These are phyloP conservation scores for Plasmodiophora brassicae DNA, from an alignment of 208 protist species.

Conservation along the genomic window DNA sequence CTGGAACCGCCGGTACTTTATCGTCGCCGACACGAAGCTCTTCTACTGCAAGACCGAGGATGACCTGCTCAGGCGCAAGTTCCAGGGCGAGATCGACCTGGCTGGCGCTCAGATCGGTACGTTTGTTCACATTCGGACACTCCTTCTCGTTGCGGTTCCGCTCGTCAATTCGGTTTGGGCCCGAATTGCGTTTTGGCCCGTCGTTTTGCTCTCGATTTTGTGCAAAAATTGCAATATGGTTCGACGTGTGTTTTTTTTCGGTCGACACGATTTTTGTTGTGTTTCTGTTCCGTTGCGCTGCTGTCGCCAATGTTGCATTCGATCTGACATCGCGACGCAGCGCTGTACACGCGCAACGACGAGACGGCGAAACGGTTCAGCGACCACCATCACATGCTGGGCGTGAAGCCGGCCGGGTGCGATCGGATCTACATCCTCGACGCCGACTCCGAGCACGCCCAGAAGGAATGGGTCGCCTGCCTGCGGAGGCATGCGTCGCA, in stretches of 20 bases:
- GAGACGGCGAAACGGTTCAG: not conserved
- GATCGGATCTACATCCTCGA: not conserved
- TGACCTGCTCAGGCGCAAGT: not conserved
- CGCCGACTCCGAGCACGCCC: not conserved
- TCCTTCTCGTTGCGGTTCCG: no score
- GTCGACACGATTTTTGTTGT: no score
- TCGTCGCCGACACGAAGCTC: not conserved
- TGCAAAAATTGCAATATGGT: no score
- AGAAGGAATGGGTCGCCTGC: not conserved
- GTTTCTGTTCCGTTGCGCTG: no score
- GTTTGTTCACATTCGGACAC: not conserved
- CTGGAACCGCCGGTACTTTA: slow-evolving; percentile 21
- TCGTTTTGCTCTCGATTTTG: no score
- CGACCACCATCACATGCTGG: not conserved
- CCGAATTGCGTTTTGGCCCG: no score
- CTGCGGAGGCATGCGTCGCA: not conserved
- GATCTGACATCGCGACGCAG: not conserved
- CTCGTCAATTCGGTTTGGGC: no score
- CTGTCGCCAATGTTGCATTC: no score
- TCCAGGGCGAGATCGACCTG: not conserved
- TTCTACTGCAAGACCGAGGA: slow-evolving; percentile 27
- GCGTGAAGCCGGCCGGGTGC: not conserved
- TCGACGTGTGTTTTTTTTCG: no score
- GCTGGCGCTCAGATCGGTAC: not conserved
- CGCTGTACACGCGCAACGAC: not conserved